Conservation (phyloP, 2,329 filamentous ascomycete genomes). For the Penicillium sp. region DNA sequence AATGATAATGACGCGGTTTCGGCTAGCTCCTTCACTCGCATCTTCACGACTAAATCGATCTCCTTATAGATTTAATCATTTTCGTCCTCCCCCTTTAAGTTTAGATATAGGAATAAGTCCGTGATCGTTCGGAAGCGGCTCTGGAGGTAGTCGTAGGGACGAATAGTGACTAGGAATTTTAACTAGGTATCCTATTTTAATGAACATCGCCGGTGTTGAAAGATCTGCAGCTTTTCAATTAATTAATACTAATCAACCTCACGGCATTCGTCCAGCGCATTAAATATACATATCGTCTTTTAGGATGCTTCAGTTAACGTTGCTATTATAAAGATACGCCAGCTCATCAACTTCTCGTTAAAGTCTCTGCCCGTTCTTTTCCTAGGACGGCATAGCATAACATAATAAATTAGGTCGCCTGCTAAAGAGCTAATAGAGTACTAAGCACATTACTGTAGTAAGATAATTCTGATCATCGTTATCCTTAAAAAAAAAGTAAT, state of each 20-base stretch:
- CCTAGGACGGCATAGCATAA: too few species aligned
- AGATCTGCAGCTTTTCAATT: conserved; percentile 18
- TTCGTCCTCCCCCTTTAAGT: conserved; percentile 23
- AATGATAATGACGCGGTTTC: not conserved
- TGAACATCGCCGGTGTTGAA: not conserved
- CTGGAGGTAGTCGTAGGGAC: conserved; percentile 26
- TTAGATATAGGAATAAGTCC: conserved; percentile 13
- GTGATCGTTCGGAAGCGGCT: conserved; percentile 13
- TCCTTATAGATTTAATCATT: conserved; percentile 24
- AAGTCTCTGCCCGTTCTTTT: too few species aligned
- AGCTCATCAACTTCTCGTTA: too few species aligned
- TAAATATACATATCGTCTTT: too few species aligned
- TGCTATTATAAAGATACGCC: too few species aligned
- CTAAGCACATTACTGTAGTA: conserved; percentile 40
- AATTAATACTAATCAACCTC: conserved; percentile 9
- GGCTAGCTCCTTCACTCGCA: conserved; percentile 20
- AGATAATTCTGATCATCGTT: conserved; percentile 42
- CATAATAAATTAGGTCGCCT: too few species aligned
- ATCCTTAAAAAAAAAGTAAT: conserved; percentile 51
- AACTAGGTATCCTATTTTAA: conserved; percentile 3
- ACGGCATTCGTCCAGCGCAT: too few species aligned
- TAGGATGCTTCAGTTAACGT: too few species aligned
- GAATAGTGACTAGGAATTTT: conserved; percentile 31
- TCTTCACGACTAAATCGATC: conserved; percentile 23
- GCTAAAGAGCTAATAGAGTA: conserved; percentile 48